Evolutionary conservation across 352 stramenopile species (phyloP), one percentile per base, ranked within the genome.

Genomic region (Pseudoperonospora humuli): DNA sequence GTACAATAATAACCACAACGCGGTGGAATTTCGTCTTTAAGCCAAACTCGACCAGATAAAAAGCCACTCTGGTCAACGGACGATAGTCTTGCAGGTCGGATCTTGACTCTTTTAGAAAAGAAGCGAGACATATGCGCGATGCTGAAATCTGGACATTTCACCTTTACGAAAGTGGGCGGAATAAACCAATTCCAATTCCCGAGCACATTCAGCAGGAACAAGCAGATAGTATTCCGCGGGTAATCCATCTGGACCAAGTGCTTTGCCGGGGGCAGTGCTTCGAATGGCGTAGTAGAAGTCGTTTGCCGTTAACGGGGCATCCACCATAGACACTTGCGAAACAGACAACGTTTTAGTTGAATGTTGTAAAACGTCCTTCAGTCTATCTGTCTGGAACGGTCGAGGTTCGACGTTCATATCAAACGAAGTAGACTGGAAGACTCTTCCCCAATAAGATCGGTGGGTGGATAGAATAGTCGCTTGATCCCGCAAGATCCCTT

Each of bases 1-100:
- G 43, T 31, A 54, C 24, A 42, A 29, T 10, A 34, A 55, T 35
- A 39, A 55, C n/a, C 45, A 51, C 23, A 28, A 43, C 25, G 34
- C 26, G 1, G 39, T 55, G 2, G 33, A 46, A 21, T 44, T 55
- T 26, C 1, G 27, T 0, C 14, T 54, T 1, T 26, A 45, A 4
- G 45, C 25, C 5, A 45, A 43, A 24, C n/a, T n/a, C n/a, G n/a
- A n/a, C n/a, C n/a, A n/a, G n/a, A n/a, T n/a, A n/a, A n/a, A n/a
- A n/a, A n/a, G n/a, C n/a, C n/a, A n/a, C n/a, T n/a, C n/a, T n/a
- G n/a, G n/a, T n/a, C n/a, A n/a, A n/a, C n/a, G n/a, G n/a, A n/a
- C n/a, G n/a, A n/a, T n/a, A n/a, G n/a, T n/a, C n/a, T n/a, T n/a
- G n/a, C n/a, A n/a, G n/a, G n/a, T n/a, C n/a, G n/a, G n/a, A n/a